Conservation (phyloP, 2,329 filamentous ascomycete species). For the Aspergillus novoparasiticus region DNA sequence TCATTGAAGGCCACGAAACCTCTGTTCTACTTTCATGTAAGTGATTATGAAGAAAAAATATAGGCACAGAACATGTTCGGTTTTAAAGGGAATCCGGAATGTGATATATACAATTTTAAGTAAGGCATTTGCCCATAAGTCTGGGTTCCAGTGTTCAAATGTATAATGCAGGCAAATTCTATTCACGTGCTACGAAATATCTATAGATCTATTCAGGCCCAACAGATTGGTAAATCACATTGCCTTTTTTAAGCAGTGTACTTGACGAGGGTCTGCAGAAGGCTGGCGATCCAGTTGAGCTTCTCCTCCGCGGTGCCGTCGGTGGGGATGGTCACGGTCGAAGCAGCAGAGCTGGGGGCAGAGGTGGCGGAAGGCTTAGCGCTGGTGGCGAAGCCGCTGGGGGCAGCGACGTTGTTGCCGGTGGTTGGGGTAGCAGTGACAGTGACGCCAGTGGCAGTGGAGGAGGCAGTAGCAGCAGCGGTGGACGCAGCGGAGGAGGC, state of each 20-base stretch:
- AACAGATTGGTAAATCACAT: background rate
- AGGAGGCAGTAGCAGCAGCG: slow-evolving; percentile 6
- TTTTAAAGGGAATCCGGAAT: background rate
- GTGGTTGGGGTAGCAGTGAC: slow-evolving; percentile 17
- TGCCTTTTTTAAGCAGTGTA: slow-evolving; percentile 5
- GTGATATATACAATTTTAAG: background rate
- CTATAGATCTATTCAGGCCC: too few species aligned
- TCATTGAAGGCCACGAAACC: background rate
- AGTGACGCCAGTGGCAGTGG: slow-evolving; percentile 13
- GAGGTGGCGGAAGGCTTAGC: slow-evolving; percentile 15
- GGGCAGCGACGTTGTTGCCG: slow-evolving; percentile 14
- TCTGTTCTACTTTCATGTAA: background rate
- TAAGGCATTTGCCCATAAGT: background rate
- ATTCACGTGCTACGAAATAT: background rate
- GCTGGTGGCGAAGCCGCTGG: slow-evolving; percentile 18
- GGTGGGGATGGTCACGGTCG: slow-evolving; percentile 18
- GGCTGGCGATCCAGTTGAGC: slow-evolving; percentile 18
- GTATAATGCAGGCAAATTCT: slow-evolving; percentile 2
- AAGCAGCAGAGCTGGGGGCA: slow-evolving; percentile 9
- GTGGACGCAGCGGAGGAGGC: slow-evolving; percentile 12
- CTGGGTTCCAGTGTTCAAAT: background rate
- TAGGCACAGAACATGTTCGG: background rate
- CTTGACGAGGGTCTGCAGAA: slow-evolving; percentile 21
- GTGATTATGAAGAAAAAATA: background rate
- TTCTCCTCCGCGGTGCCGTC: slow-evolving; percentile 23